Percentiles rank a stretch among this genome's conserved stretches.
phyloP scores from a whole-genome alignment of 1,284 basidiomycete genomes.

The Fistulinella staudtii region DNA sequence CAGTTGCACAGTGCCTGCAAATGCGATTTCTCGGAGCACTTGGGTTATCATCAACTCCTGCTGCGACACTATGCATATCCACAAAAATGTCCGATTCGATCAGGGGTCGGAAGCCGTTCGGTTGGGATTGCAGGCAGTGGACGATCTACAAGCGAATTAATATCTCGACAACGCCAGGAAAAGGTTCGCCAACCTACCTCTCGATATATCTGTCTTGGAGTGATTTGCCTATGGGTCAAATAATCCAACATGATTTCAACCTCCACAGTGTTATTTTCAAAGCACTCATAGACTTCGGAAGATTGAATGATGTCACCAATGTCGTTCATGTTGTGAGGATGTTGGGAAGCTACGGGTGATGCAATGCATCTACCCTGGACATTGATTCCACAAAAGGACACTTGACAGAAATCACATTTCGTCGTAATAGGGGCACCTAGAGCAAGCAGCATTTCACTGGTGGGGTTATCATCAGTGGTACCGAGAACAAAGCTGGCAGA shows the following conservation, averaged over 20 bases:
- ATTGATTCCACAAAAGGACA: constrained; percentile 72
- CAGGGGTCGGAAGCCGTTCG: constrained; percentile 57
- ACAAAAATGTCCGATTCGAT: constrained; percentile 65
- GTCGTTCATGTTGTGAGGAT: constrained; percentile 64
- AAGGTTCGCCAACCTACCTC: constrained; percentile 44
- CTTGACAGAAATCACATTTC: constrained; percentile 76
- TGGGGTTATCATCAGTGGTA: constrained; percentile 6
- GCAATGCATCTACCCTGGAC: constrained; percentile 67
- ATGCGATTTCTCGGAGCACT: constrained; percentile 52
- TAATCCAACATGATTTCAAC: constrained; percentile 80
- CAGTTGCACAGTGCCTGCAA: constrained; percentile 67
- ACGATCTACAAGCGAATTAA: constrained; percentile 48
- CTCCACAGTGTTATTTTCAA: constrained; percentile 69
- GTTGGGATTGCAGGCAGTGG: constrained; percentile 52
- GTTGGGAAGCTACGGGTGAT: constrained; percentile 51
- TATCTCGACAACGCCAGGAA: constrained; percentile 5
- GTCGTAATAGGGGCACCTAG: constrained; percentile 64
- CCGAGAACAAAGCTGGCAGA: background rate
- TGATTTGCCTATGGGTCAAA: constrained; percentile 52
- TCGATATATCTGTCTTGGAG: constrained; percentile 66
- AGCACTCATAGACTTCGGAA: constrained; percentile 69
- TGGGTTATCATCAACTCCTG: constrained; percentile 51
- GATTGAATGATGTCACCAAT: constrained; percentile 69
- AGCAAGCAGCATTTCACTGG: constrained; percentile 67
- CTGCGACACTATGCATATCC: constrained; percentile 56